Evolutionary conservation across 768 basidiomycete species (phyloP), one percentile per base, ranked within the genome.

Genomic region (Clitopilus hobsonii): DNA sequence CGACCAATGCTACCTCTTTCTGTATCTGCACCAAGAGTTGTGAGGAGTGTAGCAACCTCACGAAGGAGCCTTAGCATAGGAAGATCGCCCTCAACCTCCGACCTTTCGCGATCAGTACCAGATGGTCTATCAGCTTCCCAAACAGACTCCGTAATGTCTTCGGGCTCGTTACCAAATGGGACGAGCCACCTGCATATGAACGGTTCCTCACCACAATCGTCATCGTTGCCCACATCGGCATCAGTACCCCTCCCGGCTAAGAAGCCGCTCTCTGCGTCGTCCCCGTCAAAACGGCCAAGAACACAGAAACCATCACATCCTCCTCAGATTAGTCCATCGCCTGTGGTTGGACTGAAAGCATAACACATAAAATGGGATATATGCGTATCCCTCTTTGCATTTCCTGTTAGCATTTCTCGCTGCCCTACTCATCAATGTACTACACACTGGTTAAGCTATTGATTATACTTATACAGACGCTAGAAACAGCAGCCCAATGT

Each of bases 11-110:
- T 56, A 59, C 56, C 64, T n/a, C 62, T 62, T n/a, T 57, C 58
- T 29, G 59, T 64, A 50, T 69, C 71, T 45, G 78, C 75, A 18
- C 71, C 83, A 27, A 73, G 84, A 60, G 71, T 85, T 52, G 77
- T 85, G 53, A 71, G 80, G 59, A 85, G 77, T 53, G 82, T 83
- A n/a, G 78, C 71, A 11, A 72, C 78, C 16, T 72, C 75, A 41
- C 68, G 72, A 58, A 73, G 73, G 60, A 67, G 70, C 41, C 41
- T 45, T 57, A 79, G 76, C 62, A 63, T 60, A 52, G 75, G 70
- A 45, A 58, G 67, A 54, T 60, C 66, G 7, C 65, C 66, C 22
- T 69, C 68, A 16, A 70, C 71, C 54, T 62, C 61, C 32, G 63
- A 58, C 36, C 54, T 66, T 54, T 58, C 60, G 57, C 51, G 52